Base-by-base conservation (phyloP, 2,329 filamentous ascomycete species). In the Monosporascus sp. region DNA sequence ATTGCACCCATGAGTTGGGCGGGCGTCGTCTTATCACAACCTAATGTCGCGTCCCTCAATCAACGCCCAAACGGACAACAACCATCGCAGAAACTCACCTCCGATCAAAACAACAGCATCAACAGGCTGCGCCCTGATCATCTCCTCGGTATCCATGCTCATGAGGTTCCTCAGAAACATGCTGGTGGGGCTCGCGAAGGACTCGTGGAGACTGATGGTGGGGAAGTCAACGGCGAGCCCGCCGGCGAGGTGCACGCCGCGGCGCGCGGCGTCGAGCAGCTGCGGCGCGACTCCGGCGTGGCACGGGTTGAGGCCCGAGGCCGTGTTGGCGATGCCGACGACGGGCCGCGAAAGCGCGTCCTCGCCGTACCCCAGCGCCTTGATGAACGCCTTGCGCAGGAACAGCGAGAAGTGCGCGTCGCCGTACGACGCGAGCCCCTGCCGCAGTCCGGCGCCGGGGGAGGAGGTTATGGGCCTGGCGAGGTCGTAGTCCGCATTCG, bases 111-210 rank as follows among this genome's bases (percentile, higher is more conserved):
- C 77, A 9, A 82, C 81, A 0, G 84, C 82, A 68, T 91, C 87
- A 17, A 87, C 76, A 0, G 87, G 87, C 67, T 90, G 87, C 0
- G 86, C 86, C 44, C 74, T 74, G 51, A 89, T 84, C 87, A 90
- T 90, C 72, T 90, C 87, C 66, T 90, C 87, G 0, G 87, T 90
- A 63, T 90, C 87, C 84, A 90, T 88, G 59, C 83, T 86, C 87
- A 91, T 90, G 53, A 90, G 63, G 58, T 90, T 90, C 35, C 87
- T 70, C 48, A 90, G 64, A 52, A 84, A 89, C 87, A 91, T 89
- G 70, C 86, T 89, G 5, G 87, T 89, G 2, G 87, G 87, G 45
- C 78, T 74, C 0, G 86, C 77, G 64, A 91, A 90, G 3, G 76
- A 79, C 74, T 90, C 87, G 59, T 87, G 83, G 1, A 90, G 64